Evolutionary conservation across 805 yeast species (phyloP), one percentile per base, ranked within the genome.

Genomic region (Metschnikowia peoriensis): DNA sequence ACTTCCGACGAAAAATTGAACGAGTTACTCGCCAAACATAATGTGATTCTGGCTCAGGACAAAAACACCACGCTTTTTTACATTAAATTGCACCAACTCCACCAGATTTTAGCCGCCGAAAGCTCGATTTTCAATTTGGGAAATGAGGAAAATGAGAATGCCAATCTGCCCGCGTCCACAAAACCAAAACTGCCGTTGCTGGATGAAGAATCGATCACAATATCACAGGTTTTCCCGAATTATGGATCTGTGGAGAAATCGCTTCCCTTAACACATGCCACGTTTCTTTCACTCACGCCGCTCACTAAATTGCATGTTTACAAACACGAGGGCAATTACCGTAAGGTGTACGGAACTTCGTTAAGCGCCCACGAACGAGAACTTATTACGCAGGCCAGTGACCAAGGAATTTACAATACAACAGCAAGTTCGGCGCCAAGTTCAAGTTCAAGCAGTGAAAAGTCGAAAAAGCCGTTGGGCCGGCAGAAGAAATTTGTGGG

Each of bases 191-290:
- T 28, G 34, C 45, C 51, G 15, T 14, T 46, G 17, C 40, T 49
- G 38, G 62, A 58, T 8, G 67, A 65, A 7, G 76, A 69, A 44
- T 64, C 63, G 44, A 67, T 74, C 35, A 69, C 73, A 1, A 57
- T 73, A 2, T 59, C 65, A 32, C 78, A 72, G 51, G 71, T 73
- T 10, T 75, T 75, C 51, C 79, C 79, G 16, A 70, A 70, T 40
- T 73, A 71, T 54, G 77, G 75, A 8, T 44, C 56, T 9, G 64
- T 66, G 27, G 69, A 66, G 34, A 54, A 68, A 7, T 51, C 65
- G 15, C 53, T 67, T 1, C 72, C 69, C 11, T 54, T 67, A 38
- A 67, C 61, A 16, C 75, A 71, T 53, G 67, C 74, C 0, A 58
- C 70, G 14, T 75, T 75, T 58, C 69, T 71, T 44, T 51, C 71